Conservation (phyloP, 1,139 yeast species). For the Blastobotrys apis region DNA sequence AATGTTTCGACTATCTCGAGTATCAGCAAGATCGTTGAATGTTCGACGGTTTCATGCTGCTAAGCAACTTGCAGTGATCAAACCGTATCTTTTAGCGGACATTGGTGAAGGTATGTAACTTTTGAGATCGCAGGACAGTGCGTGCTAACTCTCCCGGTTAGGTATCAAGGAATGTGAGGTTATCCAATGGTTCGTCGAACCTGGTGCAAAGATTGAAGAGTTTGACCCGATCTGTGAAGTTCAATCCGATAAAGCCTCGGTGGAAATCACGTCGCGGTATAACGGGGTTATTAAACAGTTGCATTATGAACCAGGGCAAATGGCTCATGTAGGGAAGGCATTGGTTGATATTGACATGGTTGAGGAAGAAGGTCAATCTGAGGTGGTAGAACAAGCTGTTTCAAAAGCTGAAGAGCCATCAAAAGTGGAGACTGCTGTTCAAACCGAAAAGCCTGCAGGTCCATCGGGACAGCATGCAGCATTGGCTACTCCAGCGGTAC, state of each 20-base stretch:
- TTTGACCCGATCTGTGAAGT: conserved; percentile 38
- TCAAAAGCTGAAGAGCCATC: conserved; percentile 4
- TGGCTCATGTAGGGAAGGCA: conserved; percentile 37
- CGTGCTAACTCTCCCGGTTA: too few relatives aligned
- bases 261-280: conserved; percentile 37
- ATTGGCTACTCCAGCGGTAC: conserved; percentile 37
- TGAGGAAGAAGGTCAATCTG: neutral
- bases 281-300: conserved; percentile 34
- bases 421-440: neutral
- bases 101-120: conserved; percentile 33
- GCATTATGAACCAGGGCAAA: conserved; percentile 36
- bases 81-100: conserved; percentile 36
- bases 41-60: too few relatives aligned
- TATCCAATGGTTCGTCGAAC: conserved; percentile 38
- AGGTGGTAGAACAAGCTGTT: conserved; percentile 4
- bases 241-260: conserved; percentile 37
- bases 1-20: too few relatives aligned
- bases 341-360: conserved; percentile 33
- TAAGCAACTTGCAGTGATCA: conserved; percentile 20
- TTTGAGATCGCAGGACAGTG: neutral
- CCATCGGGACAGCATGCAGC: conserved; percentile 14
- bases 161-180: conserved; percentile 37
- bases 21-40: too few relatives aligned
- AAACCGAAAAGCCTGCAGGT: neutral
- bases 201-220: conserved; percentile 36